Base-by-base conservation (phyloP, 2,329 filamentous ascomycete genomes). In the Gaeumannomyces sp. region DNA sequence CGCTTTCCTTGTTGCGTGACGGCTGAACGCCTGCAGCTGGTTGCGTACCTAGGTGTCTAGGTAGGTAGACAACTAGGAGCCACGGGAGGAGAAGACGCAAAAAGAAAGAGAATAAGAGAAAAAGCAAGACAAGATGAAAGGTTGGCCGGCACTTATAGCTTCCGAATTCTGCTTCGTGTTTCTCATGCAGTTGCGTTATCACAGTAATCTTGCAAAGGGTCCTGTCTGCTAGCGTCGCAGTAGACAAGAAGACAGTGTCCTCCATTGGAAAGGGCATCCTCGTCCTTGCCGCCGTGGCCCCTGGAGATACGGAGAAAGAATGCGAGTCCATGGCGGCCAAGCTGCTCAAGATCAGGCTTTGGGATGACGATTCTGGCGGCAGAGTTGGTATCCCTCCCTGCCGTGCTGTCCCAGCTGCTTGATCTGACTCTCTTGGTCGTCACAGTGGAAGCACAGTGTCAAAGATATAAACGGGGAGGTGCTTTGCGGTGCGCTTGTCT, bases 151-250 rank as follows among this genome's bases (percentile, higher is more conserved):
- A 61, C 29, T 25, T 33, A 29, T 11, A n/a, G n/a, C 25, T 59
- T 50, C 53, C 62, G 19, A 28, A 16, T 59, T 61, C 13, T 53
- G n/a, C 59, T 50, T 31, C 25, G 25, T 62, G 13, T 63, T 60
- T 64, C 66, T 68, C 63, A 68, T 64, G 4, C 38, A 59, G 62
- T 61, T 70, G 65, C 63, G 33, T 56, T 62, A 64, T 66, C 66
- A 64, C 73, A 97, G 95, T 93, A 64, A 91, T 99, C 66, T 80
- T 98, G 64, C 95, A 99, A 78, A 87, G 95, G 69, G 95, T 99
- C 63, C 87, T 97, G 67, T 98, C 93, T 59, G 94, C 94, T 67
- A 97, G 94, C 10, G 95, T 99, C 71, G 95, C 93, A 1, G 94
- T 99, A 63, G 93, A 99, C 74, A 90, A 92, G 73, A 84, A 96